Base-by-base conservation (phyloP, 2,329 filamentous ascomycete species). In the Fusarium longipes region DNA sequence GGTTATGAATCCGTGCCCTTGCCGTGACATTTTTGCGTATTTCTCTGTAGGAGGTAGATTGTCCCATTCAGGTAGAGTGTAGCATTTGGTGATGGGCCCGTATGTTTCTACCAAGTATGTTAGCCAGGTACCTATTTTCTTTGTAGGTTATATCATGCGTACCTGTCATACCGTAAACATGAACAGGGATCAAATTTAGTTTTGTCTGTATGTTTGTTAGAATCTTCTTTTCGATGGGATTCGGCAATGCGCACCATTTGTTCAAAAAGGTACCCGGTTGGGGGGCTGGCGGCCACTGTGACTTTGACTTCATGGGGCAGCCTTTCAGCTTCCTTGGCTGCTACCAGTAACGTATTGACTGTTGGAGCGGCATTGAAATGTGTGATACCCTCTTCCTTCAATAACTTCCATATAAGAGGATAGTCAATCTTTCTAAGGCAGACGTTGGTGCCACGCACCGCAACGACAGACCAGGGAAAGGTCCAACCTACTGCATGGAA, bases 341-440 rank as follows among this genome's bases (percentile, higher is more conserved):
- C 91, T 75, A 96, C 97, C 4, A 99, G 87, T 1, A 98, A 82
- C 0, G 95, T 99, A 77, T 98, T 98, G 51, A 99, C 96, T 0
- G 96, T 99, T 1, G 96, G 96, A 1, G 95, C 96, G 1, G 95
- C 95, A 75, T 95, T 97, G 82, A 96, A 98, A 78, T 99, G 96
- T 1, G 93, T 98, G 67, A 99, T 91, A 8, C 87, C 83, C 78
- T 98, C 92, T 51, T 93, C 87, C 74, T 93, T 96, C 32, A 99
- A 82, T 6, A 99, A 81, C 47, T 87, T 86, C 96, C 96, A 99
- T 62, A 99, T 97, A 59, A 95, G 84, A 0, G 92, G 88, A 76
- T 99, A 99, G 79, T 98, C 93, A 68, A 99, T 93, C 82, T 97
- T 98, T 63, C 96, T 87, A 18, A 99, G 83, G 73, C 94, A 97